Conservation (phyloP, 163 green algal genomes). For the Scenedesmus sp. region DNA sequence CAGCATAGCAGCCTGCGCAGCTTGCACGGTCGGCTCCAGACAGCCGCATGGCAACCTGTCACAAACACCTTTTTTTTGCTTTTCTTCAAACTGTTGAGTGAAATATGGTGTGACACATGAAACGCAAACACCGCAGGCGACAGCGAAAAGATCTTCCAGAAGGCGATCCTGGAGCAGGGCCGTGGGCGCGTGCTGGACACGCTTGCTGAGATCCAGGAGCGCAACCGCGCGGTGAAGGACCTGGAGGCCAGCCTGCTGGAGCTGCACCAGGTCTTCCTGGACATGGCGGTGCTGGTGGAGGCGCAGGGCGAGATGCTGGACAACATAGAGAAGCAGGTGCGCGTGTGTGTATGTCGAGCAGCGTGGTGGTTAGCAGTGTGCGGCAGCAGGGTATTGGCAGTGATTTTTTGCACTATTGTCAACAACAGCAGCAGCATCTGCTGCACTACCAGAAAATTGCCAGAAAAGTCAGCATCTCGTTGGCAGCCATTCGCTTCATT, state of each 20-base stretch:
- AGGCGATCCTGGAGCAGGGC: constrained; percentile 95
- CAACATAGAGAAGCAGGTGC: constrained; percentile 97
- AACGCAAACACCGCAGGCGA: constrained; percentile 71
- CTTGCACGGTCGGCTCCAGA: no score
- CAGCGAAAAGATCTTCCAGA: constrained; percentile 96
- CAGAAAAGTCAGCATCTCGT: no score
- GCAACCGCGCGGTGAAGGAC: constrained; percentile 90
- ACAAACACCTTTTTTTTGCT: no score
- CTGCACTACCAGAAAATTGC: no score
- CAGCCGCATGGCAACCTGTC: neutral
- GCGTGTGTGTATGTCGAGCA: neutral
- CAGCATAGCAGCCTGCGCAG: no score
- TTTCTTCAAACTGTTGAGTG: neutral
- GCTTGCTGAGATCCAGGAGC: constrained; percentile 97
- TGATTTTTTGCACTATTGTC: no score
- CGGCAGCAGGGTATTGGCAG: no score
- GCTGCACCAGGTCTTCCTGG: constrained; percentile 99
- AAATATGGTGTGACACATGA: no score
- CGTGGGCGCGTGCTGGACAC: constrained; percentile 90
- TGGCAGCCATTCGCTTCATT: no score
- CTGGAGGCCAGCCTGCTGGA: constrained; percentile 95
- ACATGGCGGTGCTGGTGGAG: constrained; percentile 99
- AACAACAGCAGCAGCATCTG: no score
- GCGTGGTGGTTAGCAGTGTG: neutral
- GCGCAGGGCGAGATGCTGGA: constrained; percentile 98